Base-by-base conservation (phyloP, 139 green algal genomes). In the Diplosphaera chodatii region DNA sequence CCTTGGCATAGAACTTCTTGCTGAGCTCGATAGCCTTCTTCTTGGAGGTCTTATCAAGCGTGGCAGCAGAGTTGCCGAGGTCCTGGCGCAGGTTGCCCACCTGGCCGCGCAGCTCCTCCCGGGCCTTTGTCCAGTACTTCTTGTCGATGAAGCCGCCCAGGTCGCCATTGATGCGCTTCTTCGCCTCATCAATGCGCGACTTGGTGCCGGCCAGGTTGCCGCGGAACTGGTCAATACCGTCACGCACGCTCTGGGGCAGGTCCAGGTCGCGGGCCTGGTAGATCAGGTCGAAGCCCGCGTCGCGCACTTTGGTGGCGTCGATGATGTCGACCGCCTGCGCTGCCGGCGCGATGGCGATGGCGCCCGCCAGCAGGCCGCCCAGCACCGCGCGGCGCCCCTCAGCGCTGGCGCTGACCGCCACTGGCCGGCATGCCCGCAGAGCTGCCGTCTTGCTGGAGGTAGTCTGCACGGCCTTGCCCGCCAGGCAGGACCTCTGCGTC, bases 231-330 rank as follows among this genome's bases (percentile, higher is more conserved):
- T 74, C 79, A 2, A 94, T 25, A 59, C 91, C 91, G 73, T 97
- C 90, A 62, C 92, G 85, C 32, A 69, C 34, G 31, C 27, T 59
- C 48, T 59, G 85, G 71, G 82, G 66, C 69, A 96, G 80, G 79
- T 91, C 80, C 48, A 92, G 79, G 69, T 97, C 91, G 63, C 93
- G 92, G 10, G 92, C 91, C 88, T 96, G 91, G 74, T 97, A 97
- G 85, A 97, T 97, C 63, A 96, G 67, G 77, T 97, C 85, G 41
- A 93, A 96, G 56, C 91, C 91, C 3, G 70, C 74, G 31, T 82
- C 31, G n/a, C 73, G 64, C 29, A 74, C 72, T 64, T 75, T 71
- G 70, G 89, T 83, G 82, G 94, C 88, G 78, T 97, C 92, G 41
- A 89, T 79, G 27, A 97, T 73, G 66, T 95, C 91, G 5, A 95